Base-by-base conservation (phyloP, 2,329 filamentous ascomycete species). In the Fusarium phyllophilum region DNA sequence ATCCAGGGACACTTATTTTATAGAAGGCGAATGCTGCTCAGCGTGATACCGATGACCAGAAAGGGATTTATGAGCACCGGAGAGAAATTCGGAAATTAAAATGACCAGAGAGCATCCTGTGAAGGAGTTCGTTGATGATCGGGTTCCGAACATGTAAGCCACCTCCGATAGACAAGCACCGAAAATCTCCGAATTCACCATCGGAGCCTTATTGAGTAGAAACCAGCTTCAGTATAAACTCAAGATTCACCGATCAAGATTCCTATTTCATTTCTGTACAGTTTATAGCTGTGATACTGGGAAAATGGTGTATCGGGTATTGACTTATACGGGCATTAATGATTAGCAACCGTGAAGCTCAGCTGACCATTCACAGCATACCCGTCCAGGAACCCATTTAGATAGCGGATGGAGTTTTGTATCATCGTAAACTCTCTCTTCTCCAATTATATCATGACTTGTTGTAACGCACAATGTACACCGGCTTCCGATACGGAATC, bases 401-500 rank as follows among this genome's bases (percentile, higher is more conserved):
- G 14, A 39, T 22, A 31, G 14, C 4, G 20, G 7, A 38, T 11
- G n/a, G 41, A 34, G 13, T 24, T 14, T 44, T 36, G 24, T 24
- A 29, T 55, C 60, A 52, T 59, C 8, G 14, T 24, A 22, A 9
- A 11, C 17, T 31, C 3, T 31, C 3, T 33, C 20, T 7, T 33
- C 31, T 44, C 56, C 48, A 71, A 56, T 48, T 22, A 36, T 44
- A 44, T 14, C 31, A 26, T 24, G 26, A 24, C 22, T 22, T 41
- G 13, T 29, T 6, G 49, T 26, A 52, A 52, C 33, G 22, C 34
- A 26, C 26, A 20, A 57, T 44, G 42, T 8, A n/a, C 36, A 33
- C 72, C 71, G 71, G 71, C 71, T 72, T 74, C 71, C 71, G 71
- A 74, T 49, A 46, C 71, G 71, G 71, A 58, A 52, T 74, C 71